Base-by-base conservation (phyloP, 441 rosid genomes). In the Cnidoscolus chayamansa region DNA sequence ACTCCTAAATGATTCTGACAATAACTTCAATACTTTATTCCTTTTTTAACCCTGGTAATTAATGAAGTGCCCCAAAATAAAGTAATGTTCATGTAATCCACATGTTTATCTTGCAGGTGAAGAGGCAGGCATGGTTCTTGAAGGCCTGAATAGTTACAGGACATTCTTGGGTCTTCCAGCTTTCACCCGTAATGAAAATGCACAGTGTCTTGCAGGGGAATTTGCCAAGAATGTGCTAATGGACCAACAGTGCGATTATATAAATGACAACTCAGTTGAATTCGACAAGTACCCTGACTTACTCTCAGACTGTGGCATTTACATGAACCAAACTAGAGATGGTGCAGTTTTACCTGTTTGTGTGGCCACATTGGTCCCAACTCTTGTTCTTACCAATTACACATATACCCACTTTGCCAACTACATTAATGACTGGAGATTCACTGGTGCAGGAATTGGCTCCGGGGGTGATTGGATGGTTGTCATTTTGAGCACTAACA, bases 381-480 rank as follows among this genome's bases (percentile, higher is more conserved):
- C 92, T 1, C 80, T 88, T 1, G 87, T 89, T 43, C 83, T 90
- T 1, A 85, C 93, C 0, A 89, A 91, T 71, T 90, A 86, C 81
- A 91, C 98, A 0, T 86, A 72, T n/a, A 82, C 87, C 0, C 78
- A 73, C 11, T 85, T 81, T 74, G 81, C 90, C 0, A 80, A 25
- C 70, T 87, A 78, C 65, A 13, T 90, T 4, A 94, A 94, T 56
- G 86, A 88, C 71, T 84, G 92, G 11, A 83, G 65, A 79, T 89
- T 73, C 59, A 85, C 81, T 0, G 96, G 91, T 0, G 88, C 83
- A 0, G 98, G 97, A 11, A 56, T 89, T 1, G 90, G 91, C 10
- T 87, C 90, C 1, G 88, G 87, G 53, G 87, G 87, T 20, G 87
- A 90, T 59, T 87, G 96, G 98, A 87, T 87, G 88, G 96, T 91